Conservation (phyloP, 1,284 basidiomycete species). For the Ustilago tritici region DNA sequence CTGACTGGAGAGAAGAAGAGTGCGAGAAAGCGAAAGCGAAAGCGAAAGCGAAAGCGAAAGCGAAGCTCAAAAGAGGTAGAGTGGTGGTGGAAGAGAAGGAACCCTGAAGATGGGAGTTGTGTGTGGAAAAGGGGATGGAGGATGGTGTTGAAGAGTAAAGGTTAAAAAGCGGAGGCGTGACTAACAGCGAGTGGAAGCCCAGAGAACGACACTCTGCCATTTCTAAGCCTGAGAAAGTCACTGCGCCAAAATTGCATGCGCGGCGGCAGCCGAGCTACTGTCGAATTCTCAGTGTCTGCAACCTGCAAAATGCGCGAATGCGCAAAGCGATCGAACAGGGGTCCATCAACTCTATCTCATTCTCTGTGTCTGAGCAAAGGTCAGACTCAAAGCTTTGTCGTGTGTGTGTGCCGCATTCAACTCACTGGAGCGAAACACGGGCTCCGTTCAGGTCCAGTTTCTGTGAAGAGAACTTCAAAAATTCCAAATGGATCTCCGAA, state of each 20-base stretch:
- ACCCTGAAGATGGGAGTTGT: conserved; percentile 6
- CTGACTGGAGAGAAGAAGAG: conserved; percentile 24
- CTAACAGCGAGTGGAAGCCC: background rate
- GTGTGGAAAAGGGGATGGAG: background rate
- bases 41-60: background rate
- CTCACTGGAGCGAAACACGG: conserved; percentile 7
- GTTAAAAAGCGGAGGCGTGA: conserved; percentile 2
- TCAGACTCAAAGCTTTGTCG: too few species aligned
- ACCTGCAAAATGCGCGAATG: conserved; percentile 25
- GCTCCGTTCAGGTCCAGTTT: background rate
- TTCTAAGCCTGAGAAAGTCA: conserved; percentile 1
- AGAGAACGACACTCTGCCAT: conserved; percentile 9
- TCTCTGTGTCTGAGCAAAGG: too few species aligned
- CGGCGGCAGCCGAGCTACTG: background rate
- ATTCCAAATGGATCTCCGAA: conserved; percentile 12
- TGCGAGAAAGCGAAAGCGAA: background rate
- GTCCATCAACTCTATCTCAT: background rate
- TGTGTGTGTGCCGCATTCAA: background rate
- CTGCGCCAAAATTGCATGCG: background rate
- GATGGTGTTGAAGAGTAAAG: background rate
- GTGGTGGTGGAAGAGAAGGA: conserved; percentile 11
- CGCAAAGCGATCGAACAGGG: conserved; percentile 31
- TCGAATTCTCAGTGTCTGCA: conserved; percentile 1
- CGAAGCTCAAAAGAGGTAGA: conserved; percentile 2
- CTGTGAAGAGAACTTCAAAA: background rate